phyloP scores from a whole-genome alignment of 1,139 yeast species.

The Kodamaea ohmeri region DNA sequence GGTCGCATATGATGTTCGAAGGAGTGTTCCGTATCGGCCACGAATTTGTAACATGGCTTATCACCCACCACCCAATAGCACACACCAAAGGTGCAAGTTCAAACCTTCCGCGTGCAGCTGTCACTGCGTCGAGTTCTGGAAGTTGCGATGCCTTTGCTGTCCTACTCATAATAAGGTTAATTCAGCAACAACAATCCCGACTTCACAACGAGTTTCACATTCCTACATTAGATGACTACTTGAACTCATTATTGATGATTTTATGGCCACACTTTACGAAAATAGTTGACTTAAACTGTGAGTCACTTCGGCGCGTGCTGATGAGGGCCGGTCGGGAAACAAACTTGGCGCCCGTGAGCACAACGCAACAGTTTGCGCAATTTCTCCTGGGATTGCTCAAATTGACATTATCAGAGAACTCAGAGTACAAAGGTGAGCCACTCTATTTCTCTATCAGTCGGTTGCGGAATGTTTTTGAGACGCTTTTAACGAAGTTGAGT shows the following conservation, averaged over 20 bases:
- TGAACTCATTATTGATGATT: slow-evolving; percentile 61
- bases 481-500: slow-evolving; percentile 66
- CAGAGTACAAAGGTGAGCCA: slow-evolving; percentile 57
- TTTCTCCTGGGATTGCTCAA: slow-evolving; percentile 70
- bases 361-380: slow-evolving; percentile 80
- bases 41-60: slow-evolving; percentile 40
- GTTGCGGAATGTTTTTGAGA: slow-evolving; percentile 76
- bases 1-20: slow-evolving; percentile 54
- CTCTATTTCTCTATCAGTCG: slow-evolving; percentile 65
- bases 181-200: slow-evolving; percentile 61
- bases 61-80: slow-evolving; percentile 27
- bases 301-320: slow-evolving; percentile 52
- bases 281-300: slow-evolving; percentile 74
- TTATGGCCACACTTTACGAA: slow-evolving; percentile 88
- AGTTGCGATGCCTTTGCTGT: slow-evolving; percentile 77
- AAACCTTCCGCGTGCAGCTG: slow-evolving; percentile 16
- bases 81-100: slow-evolving; percentile 19
- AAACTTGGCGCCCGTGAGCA: slow-evolving; percentile 51
- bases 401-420: slow-evolving; percentile 35
- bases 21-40: slow-evolving; percentile 43
- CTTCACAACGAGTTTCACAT: slow-evolving; percentile 62
- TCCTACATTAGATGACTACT: slow-evolving; percentile 72
- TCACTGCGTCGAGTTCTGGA: slow-evolving; percentile 20
- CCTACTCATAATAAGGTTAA: slow-evolving; percentile 69
- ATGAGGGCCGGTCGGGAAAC: slow-evolving; percentile 27